These are phyloP conservation scores for Aspergillus sp. DNA, from an alignment of 2,329 filamentous ascomycete genomes.

Conservation along the genomic window DNA sequence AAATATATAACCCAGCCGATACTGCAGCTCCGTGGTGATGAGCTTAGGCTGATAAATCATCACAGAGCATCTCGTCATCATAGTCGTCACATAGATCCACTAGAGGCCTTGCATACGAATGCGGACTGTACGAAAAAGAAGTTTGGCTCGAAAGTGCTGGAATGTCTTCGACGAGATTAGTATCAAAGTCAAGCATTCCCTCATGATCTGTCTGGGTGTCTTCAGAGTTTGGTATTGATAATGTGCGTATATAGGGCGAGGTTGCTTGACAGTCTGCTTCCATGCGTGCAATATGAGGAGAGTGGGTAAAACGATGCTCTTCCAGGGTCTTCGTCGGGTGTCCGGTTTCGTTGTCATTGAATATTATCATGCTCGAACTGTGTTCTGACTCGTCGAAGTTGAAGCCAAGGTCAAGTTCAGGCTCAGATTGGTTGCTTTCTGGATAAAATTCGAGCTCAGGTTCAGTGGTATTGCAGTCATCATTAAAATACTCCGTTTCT, in stretches of 20 bases:
- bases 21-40: background rate
- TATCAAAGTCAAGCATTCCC: background rate
- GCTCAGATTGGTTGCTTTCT: background rate
- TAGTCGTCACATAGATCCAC: background rate
- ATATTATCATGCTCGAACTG: constrained; percentile 3
- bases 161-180: background rate
- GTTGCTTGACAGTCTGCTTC: background rate
- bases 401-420: background rate
- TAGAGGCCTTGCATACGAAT: background rate
- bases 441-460: constrained; percentile 4
- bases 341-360: background rate
- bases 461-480: background rate
- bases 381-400: background rate
- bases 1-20: background rate
- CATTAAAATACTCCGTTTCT: background rate
- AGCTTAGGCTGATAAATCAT: background rate
- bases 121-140: background rate
- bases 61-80: background rate
- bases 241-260: background rate
- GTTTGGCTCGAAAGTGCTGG: background rate
- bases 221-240: background rate
- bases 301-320: background rate
- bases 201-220: background rate
- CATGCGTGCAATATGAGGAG: background rate
- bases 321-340: background rate